Conservation (phyloP, 2,329 filamentous ascomycete genomes). For the Xylaria sp. region DNA sequence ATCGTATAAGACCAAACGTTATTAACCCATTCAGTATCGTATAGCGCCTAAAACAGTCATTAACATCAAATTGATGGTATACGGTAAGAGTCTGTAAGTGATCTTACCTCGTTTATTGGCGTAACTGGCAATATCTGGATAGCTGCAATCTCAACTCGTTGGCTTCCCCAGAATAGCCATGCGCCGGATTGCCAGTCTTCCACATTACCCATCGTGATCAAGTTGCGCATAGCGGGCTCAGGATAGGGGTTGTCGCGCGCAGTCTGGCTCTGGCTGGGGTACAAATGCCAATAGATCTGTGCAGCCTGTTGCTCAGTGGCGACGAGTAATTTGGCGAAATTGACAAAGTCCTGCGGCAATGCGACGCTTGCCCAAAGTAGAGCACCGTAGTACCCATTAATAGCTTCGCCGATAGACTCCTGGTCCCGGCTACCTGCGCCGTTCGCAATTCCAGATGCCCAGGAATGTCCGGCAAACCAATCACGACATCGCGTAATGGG, state of each 20-base stretch:
- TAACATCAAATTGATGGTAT: background rate
- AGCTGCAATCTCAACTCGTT: slow-evolving; percentile 17
- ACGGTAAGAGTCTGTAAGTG: background rate
- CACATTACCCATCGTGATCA: slow-evolving; percentile 26
- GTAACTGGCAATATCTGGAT: slow-evolving; percentile 25
- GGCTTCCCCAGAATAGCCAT: slow-evolving; percentile 23
- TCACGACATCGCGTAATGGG: slow-evolving; percentile 22
- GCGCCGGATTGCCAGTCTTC: slow-evolving; percentile 27
- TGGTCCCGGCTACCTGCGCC: slow-evolving; percentile 22
- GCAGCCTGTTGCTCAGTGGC: slow-evolving; percentile 22
- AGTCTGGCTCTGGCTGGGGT: slow-evolving; percentile 24
- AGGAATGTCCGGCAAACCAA: slow-evolving; percentile 25
- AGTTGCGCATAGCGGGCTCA: slow-evolving; percentile 3
- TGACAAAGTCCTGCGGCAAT: slow-evolving; percentile 23
- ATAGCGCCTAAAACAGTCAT: slow-evolving; percentile 5
- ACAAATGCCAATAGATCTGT: slow-evolving; percentile 24
- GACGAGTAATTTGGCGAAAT: slow-evolving; percentile 23
- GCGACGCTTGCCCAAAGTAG: slow-evolving; percentile 23
- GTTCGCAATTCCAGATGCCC: slow-evolving; percentile 24
- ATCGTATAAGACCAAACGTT: slow-evolving; percentile 25
- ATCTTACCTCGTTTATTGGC: slow-evolving; percentile 20
- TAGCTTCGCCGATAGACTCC: slow-evolving; percentile 18
- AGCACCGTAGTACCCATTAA: slow-evolving; percentile 25
- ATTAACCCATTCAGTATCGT: slow-evolving; percentile 25
- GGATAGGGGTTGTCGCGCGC: slow-evolving; percentile 26